These are phyloP conservation scores for Tricholomella constricta DNA, from an alignment of 768 basidiomycete genomes.

Conservation along the genomic window DNA sequence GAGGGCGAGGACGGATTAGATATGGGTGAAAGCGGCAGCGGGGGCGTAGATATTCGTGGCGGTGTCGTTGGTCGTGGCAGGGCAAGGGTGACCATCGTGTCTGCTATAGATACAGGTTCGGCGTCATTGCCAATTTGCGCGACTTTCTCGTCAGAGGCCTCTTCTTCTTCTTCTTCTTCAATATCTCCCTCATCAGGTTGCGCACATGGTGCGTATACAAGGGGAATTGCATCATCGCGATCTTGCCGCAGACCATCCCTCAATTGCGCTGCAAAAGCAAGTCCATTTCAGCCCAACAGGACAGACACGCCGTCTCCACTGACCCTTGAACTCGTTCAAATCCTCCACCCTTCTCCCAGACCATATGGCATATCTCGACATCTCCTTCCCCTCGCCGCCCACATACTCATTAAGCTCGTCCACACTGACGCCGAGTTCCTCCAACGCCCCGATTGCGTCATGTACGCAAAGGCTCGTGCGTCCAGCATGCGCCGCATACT, in stretches of 20 bases:
- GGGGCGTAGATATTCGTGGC: constrained; percentile 37
- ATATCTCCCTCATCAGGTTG: constrained; percentile 33
- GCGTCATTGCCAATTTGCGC: constrained; percentile 17
- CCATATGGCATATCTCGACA: constrained; percentile 66
- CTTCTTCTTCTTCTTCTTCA: constrained; percentile 30
- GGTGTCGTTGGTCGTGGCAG: constrained; percentile 13
- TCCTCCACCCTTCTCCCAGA: constrained; percentile 70
- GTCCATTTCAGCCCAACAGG: constrained; percentile 22
- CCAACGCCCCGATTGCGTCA: constrained; percentile 67
- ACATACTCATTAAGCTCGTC: constrained; percentile 73
- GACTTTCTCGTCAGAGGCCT: constrained; percentile 30
- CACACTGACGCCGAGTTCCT: constrained; percentile 72
- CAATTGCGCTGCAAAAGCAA: constrained; percentile 55
- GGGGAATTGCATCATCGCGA: constrained; percentile 54
- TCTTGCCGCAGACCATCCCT: constrained; percentile 57
- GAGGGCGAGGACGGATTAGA: constrained; percentile 58
- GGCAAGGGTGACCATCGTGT: constrained; percentile 31
- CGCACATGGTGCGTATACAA: constrained; percentile 45
- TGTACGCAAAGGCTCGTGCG: constrained; percentile 53
- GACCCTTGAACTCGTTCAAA: constrained; percentile 71
- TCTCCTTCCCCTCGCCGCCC: constrained; percentile 65
- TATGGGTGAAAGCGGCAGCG: constrained; percentile 55
- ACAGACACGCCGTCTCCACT: constrained; percentile 30
- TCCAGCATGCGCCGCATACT: constrained; percentile 78
- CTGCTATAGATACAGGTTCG: not conserved